These are phyloP conservation scores for Raddia distichophylla DNA, from an alignment of 176 grass and related monocot genomes.

Conservation along the genomic window DNA sequence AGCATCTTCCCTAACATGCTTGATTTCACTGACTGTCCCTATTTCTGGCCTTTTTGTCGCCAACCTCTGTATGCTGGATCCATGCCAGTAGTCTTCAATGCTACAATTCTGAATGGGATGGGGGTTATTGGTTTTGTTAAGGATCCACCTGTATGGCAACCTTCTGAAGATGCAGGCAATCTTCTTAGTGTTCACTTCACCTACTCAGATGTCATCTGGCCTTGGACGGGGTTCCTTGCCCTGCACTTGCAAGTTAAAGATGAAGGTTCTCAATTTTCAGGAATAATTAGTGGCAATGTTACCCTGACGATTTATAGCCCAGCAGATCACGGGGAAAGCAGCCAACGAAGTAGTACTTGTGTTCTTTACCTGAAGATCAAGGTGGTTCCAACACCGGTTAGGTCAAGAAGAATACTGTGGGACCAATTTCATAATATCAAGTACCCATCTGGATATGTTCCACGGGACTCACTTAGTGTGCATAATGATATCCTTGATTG, in stretches of 20 bases:
- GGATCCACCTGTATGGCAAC: slow-evolving; percentile 75
- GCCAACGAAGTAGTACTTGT: slow-evolving; percentile 60
- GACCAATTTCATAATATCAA: slow-evolving; percentile 99
- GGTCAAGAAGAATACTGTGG: slow-evolving; percentile 91
- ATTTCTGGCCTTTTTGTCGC: slow-evolving; percentile 93
- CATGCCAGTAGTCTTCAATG: slow-evolving; percentile 95
- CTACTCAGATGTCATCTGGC: slow-evolving; percentile 95
- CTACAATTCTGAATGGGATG: slow-evolving; percentile 97
- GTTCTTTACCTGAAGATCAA: slow-evolving; percentile 80
- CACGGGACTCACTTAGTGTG: slow-evolving; percentile 96
- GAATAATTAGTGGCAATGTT: slow-evolving; percentile 87
- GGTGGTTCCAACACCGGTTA: slow-evolving; percentile 77
- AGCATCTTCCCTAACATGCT: slow-evolving; percentile 86
- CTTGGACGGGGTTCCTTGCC: slow-evolving; percentile 91
- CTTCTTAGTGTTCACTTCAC: slow-evolving; percentile 88
- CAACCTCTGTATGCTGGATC: slow-evolving; percentile 91
- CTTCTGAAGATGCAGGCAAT: slow-evolving; percentile 83
- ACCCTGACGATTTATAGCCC: slow-evolving; percentile 72
- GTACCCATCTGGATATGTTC: slow-evolving; percentile 95
- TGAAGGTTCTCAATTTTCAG: slow-evolving; percentile 81
- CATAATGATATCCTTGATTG: slow-evolving; percentile 99
- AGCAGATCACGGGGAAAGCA: slow-evolving; percentile 60
- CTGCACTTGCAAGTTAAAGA: slow-evolving; percentile 96
- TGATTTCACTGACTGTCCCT: slow-evolving; percentile 87
- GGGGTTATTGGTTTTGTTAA: slow-evolving; percentile 89